These are phyloP conservation scores for Elsinoe arachidis DNA, from an alignment of 2,329 filamentous ascomycete genomes.

Conservation along the genomic window DNA sequence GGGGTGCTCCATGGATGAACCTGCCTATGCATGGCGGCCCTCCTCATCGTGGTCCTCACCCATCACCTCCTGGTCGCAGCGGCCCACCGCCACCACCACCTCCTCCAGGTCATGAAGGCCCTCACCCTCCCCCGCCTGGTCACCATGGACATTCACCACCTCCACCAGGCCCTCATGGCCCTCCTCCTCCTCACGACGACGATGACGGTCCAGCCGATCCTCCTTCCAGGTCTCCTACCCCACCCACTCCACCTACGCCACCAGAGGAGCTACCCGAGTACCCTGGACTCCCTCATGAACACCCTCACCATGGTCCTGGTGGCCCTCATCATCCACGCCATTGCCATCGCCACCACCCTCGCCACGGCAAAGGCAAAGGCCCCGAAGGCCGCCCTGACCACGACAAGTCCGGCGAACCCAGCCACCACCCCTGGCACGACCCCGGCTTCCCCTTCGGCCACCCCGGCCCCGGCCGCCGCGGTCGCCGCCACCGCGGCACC, in stretches of 20 bases:
- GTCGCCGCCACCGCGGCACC: background rate
- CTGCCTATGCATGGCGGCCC: background rate
- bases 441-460: background rate
- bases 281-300: constrained; percentile 9
- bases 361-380: constrained; percentile 6
- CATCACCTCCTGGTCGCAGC: constrained; percentile 20
- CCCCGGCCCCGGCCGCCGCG: constrained; percentile 8
- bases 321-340: background rate
- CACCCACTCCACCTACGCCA: constrained; percentile 17
- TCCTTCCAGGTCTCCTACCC: constrained; percentile 12
- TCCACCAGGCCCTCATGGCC: constrained; percentile 6
- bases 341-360: background rate
- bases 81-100: constrained; percentile 22
- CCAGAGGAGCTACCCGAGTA: constrained; percentile 21
- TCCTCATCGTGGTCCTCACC: constrained; percentile 18
- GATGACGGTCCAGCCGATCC: constrained; percentile 10
- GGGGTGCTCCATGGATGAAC: constrained; percentile 5
- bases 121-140: constrained; percentile 16
- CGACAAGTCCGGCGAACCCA: background rate
- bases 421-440: background rate
- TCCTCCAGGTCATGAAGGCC: constrained; percentile 18
- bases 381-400: background rate
- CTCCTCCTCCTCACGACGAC: constrained; percentile 11
- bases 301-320: constrained; percentile 6
- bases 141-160: constrained; percentile 15